Percentiles rank a stretch among this genome's conserved stretches.
Conservation (phyloP, 1,139 yeast species). For the Arxiozyma heterogenica region DNA sequence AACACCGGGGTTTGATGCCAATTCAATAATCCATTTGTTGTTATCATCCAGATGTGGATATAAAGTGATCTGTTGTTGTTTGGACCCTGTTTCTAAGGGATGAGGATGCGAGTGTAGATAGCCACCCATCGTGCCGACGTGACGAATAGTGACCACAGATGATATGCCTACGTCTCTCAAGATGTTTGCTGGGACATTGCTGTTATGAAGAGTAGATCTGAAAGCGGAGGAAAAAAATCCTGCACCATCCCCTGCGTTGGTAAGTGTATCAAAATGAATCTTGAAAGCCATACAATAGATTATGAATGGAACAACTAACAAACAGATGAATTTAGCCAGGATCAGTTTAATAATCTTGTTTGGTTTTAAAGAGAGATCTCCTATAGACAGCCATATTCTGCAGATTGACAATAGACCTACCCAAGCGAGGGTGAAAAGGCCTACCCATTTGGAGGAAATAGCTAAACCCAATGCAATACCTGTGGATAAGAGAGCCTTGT, state of each 20-base stretch:
- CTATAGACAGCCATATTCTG: slow-evolving; percentile 81
- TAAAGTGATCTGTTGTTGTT: slow-evolving; percentile 88
- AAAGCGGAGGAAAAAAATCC: slow-evolving; percentile 87
- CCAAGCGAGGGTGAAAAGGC: slow-evolving; percentile 91
- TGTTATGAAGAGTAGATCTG: slow-evolving; percentile 66
- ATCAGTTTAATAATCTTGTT: slow-evolving; percentile 34
- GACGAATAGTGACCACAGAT: slow-evolving; percentile 71
- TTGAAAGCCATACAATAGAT: slow-evolving; percentile 69
- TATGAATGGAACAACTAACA: slow-evolving; percentile 61
- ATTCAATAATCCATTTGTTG: slow-evolving; percentile 77
- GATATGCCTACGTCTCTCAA: slow-evolving; percentile 83
- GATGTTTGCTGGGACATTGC: slow-evolving; percentile 57
- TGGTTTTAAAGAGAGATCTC: slow-evolving; percentile 53
- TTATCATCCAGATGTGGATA: slow-evolving; percentile 88
- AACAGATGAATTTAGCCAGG: slow-evolving; percentile 41
- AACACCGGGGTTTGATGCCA: slow-evolving; percentile 41
- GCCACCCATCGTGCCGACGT: slow-evolving; percentile 82
- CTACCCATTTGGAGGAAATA: slow-evolving; percentile 91
- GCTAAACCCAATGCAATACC: slow-evolving; percentile 86
- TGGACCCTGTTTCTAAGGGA: slow-evolving; percentile 81
- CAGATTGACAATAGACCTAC: slow-evolving; percentile 65
- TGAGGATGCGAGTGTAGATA: slow-evolving; percentile 89
- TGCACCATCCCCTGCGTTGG: slow-evolving; percentile 76
- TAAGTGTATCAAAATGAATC: slow-evolving; percentile 65
- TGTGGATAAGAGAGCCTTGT: slow-evolving; percentile 57